Evolutionary conservation across 2,329 filamentous ascomycete genomes (phyloP).

Genomic region (Neofusicoccum umdonicola): DNA sequence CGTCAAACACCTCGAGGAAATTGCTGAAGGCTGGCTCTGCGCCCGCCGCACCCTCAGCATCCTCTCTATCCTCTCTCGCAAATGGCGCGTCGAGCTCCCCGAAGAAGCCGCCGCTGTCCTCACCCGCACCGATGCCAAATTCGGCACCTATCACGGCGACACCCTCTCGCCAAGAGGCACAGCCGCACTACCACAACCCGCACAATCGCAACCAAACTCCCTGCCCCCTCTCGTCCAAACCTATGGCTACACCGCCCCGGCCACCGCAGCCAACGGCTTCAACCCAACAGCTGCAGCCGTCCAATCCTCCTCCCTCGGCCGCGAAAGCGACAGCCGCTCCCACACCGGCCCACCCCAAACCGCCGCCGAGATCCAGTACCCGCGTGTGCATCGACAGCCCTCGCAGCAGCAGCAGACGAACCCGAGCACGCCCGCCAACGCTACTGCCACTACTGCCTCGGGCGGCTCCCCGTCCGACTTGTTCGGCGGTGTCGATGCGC

Average conservation of each 20-base stretch:
- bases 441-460: background rate
- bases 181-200: conserved; percentile 19
- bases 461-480: conserved; percentile 49
- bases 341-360: conserved; percentile 21
- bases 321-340: conserved; percentile 3
- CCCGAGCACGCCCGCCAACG: background rate
- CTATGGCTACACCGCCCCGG: background rate
- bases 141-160: conserved; percentile 58
- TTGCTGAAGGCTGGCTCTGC: conserved; percentile 91
- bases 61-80: conserved; percentile 77
- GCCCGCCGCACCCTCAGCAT: conserved; percentile 83
- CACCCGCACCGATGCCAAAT: conserved; percentile 75
- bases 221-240: background rate
- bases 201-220: conserved; percentile 2
- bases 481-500: conserved; percentile 59
- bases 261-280: background rate
- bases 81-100: conserved; percentile 85
- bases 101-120: conserved; percentile 77
- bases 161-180: conserved; percentile 14
- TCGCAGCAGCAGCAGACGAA: background rate
- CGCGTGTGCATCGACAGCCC: background rate
- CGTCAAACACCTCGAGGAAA: conserved; percentile 88
- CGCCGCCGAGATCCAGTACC: conserved; percentile 3
- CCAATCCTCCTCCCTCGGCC: background rate
- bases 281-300: background rate